phyloP scores from a whole-genome alignment of 2,329 filamentous ascomycete genomes.

The Ophiocordyceps robertsii region DNA sequence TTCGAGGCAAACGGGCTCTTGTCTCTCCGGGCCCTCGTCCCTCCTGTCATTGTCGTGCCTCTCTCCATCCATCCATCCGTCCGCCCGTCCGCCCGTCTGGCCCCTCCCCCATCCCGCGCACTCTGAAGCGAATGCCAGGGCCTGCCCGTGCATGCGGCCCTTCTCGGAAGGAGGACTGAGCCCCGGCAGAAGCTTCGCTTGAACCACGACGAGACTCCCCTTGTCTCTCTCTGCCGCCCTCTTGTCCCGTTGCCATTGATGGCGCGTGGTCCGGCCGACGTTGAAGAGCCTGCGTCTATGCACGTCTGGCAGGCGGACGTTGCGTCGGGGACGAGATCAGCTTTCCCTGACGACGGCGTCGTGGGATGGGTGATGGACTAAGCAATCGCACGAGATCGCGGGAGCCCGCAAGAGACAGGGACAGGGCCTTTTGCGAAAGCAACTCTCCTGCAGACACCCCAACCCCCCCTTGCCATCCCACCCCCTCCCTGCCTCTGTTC shows the following conservation, averaged over 20 bases:
- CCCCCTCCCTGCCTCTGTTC: not conserved
- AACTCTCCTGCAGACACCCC: not conserved
- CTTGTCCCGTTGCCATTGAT: too few species aligned
- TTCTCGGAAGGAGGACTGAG: constrained; percentile 33
- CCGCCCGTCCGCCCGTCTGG: not conserved
- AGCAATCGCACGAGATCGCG: constrained; percentile 6
- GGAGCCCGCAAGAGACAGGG: not conserved
- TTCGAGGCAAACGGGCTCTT: not conserved
- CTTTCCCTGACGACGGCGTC: constrained; percentile 6
- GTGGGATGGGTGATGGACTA: constrained; percentile 6
- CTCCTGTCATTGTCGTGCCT: not conserved
- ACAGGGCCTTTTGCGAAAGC: not conserved
- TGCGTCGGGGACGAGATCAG: constrained; percentile 10
- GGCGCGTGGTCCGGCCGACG: not conserved
- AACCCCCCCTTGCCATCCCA: not conserved
- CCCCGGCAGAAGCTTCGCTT: not conserved
- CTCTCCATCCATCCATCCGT: too few species aligned
- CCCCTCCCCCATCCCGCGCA: not conserved
- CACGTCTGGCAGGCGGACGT: constrained; percentile 9
- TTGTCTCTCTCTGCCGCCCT: not conserved
- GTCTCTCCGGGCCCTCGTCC: not conserved
- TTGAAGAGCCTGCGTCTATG: not conserved
- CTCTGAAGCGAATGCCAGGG: not conserved
- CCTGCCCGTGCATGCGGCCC: constrained; percentile 26
- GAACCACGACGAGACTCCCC: not conserved